Base-by-base conservation (phyloP, 2,329 filamentous ascomycete species). In the Iodosphaeria phyllophila region DNA sequence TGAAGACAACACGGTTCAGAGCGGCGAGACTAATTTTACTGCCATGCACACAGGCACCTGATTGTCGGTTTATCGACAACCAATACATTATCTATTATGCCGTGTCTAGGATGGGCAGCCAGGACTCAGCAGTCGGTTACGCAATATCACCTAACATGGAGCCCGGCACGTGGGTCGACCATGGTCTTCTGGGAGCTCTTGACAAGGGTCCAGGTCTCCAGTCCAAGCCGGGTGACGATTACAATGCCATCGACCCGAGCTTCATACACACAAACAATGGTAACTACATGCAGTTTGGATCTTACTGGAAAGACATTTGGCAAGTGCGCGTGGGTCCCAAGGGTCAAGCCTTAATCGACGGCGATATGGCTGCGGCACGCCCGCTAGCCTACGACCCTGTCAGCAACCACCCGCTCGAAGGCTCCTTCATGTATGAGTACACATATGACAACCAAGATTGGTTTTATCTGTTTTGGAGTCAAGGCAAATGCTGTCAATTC, bases 21-120 rank as follows among this genome's bases (percentile, higher is more conserved):
- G 8, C 20, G 15, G 13, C 15, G 9, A 22, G 10, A 10, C 22
- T n/a, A 3, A 9, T 15, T 10, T 19, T 10, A 11, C 17, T 8
- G 8, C 13, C 22, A 20, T 8, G 16, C 15, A 17, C 12, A 6
- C 20, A 71, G 68, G 73, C 73, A 2, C 74, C 74, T 0, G 71
- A 77, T 34, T 61, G 72, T 9, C 44, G 51, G 11, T 47, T 61
- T 10, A 52, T 76, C n/a, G 61, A 60, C 32, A 51, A 47, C 27
- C 51, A 58, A 5, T 74, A 71, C 47, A 60, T 70, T 37, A 56
- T 78, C n/a, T 75, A 72, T 56, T 74, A 76, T 45, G 54, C 63
- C 2, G 66, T 74, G n/a, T 68, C 60, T 18, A 51, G 58, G 1
- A 74, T 72, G 32, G 70, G 70, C 1, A 58, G 54, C 0, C 67